Evolutionary conservation across 257 asterid species (phyloP), one percentile per base, ranked within the genome.

Genomic region (Ballota nigra): DNA sequence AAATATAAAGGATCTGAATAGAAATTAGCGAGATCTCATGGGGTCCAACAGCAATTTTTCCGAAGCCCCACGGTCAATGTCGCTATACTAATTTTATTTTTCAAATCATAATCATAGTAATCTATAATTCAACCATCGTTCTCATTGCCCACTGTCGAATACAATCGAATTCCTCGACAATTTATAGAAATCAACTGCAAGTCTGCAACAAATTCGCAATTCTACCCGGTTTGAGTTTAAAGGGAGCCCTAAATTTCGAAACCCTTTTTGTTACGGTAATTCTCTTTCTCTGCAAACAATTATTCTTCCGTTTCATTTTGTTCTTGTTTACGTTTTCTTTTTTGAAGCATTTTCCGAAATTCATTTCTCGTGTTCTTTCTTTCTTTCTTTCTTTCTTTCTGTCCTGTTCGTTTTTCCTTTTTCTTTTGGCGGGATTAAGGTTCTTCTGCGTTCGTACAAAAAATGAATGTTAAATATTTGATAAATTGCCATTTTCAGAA

Each of bases 191-290:
- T 11, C 65, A 4, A 20, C 12, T 7, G 28, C 4, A 4, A 33
- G n/a, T n/a, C n/a, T 9, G 51, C 56, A 70, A n/a, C 58, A n/a
- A 65, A 24, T 45, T 65, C 69, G 16, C 64, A 57, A 24, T 22
- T 62, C 28, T 3, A 57, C 43, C 33, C 24, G 45, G 66, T 28
- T 34, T 55, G 22, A 52, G 23, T 58, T 10, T 43, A 20, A 7
- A 24, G 19, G 9, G 23, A 18, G 23, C 3, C 23, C 10, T 33
- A 4, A 0, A 15, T 24, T 24, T 28, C 28, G 31, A 6, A 24
- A 12, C 4, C 31, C 65, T 63, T 28, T 63, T 65, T 58, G 51
- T 29, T 38, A 4, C 68, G 15, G 74, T 71, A 71, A 71, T 55
- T 69, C 63, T 22, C 61, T 24, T 40, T 38, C 61, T 18, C 69